These are phyloP conservation scores for Xerocomus potaroensis DNA, from an alignment of 768 basidiomycete species.

Conservation along the genomic window DNA sequence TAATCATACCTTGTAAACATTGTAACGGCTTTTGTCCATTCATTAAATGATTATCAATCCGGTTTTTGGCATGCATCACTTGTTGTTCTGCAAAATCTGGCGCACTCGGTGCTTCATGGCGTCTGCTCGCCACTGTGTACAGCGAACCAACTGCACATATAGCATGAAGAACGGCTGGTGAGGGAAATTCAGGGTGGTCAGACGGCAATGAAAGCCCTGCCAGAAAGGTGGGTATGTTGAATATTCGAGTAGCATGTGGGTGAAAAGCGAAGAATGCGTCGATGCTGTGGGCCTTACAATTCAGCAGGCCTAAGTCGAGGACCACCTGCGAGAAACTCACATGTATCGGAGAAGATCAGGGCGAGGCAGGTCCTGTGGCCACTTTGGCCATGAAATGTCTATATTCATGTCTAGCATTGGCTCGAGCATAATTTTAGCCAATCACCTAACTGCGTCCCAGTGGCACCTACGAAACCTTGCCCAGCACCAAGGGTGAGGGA, in stretches of 20 bases:
- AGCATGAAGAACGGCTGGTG: constrained; percentile 70
- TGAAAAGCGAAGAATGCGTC: constrained; percentile 79
- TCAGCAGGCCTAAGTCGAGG: neutral
- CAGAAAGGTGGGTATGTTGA: constrained; percentile 67
- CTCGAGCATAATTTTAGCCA: neutral
- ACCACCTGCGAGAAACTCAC: constrained; percentile 35
- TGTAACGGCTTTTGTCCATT: constrained; percentile 55
- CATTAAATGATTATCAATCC: constrained; percentile 43
- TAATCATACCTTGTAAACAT: constrained; percentile 60
- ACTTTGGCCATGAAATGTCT: constrained; percentile 32
- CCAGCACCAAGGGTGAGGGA: neutral
- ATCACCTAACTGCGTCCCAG: constrained; percentile 7
- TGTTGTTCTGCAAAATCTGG: constrained; percentile 59
- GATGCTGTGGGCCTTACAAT: constrained; percentile 38
- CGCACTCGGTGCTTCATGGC: constrained; percentile 2
- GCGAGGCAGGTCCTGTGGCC: constrained; percentile 62
- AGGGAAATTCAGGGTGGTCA: constrained; percentile 69
- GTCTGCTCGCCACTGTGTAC: constrained; percentile 57
- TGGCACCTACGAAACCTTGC: neutral
- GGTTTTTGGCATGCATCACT: constrained; percentile 49
- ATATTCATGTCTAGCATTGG: neutral
- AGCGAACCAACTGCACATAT: constrained; percentile 78
- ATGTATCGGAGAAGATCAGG: constrained; percentile 61
- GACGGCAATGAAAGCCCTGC: constrained; percentile 60
- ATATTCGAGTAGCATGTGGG: constrained; percentile 65